Percentiles rank a stretch among this genome's conserved stretches.
These are phyloP conservation scores for Xylaria venustula DNA, from an alignment of 495 filamentous ascomycete genomes.

Conservation along the genomic window DNA sequence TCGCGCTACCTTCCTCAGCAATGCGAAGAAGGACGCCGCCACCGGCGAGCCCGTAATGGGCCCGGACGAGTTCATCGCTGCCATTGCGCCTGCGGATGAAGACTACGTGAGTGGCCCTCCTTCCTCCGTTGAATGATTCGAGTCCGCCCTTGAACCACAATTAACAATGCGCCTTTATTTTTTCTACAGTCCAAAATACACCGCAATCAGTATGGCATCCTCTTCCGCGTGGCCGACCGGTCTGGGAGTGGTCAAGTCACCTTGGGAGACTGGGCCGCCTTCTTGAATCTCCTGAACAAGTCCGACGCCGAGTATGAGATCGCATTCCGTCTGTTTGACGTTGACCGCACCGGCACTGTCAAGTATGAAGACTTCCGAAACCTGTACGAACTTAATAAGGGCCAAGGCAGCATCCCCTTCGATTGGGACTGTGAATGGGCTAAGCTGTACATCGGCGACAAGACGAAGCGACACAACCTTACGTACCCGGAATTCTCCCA, in stretches of 20 bases:
- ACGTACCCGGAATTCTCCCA: constrained; percentile 97
- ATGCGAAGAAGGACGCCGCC: constrained; percentile 72
- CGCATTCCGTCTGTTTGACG: constrained; percentile 92
- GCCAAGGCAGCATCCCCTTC: constrained; percentile 78
- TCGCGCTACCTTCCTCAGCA: constrained; percentile 68
- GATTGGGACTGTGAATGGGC: constrained; percentile 98
- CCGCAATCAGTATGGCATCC: constrained; percentile 87
- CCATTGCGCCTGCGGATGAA: constrained; percentile 81
- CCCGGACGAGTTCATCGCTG: constrained; percentile 81
- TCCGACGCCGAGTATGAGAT: constrained; percentile 99
- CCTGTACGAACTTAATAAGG: constrained; percentile 81
- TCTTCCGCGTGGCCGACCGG: constrained; percentile 87
- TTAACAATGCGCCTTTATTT: neutral
- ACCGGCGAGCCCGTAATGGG: constrained; percentile 78
- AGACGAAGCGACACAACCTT: constrained; percentile 79
- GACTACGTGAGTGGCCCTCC: constrained; percentile 72
- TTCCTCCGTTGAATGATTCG: neutral
- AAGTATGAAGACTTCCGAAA: constrained; percentile 82
- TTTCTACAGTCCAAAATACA: constrained; percentile 88
- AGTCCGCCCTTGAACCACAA: neutral
- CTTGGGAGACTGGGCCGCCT: constrained; percentile 84
- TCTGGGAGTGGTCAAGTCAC: constrained; percentile 66
- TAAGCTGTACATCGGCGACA: constrained; percentile 86
- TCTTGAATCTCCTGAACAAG: constrained; percentile 89
- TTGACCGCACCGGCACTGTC: constrained; percentile 75